Base-by-base conservation (phyloP, 345 rosid species). In the Brassica cretica region DNA sequence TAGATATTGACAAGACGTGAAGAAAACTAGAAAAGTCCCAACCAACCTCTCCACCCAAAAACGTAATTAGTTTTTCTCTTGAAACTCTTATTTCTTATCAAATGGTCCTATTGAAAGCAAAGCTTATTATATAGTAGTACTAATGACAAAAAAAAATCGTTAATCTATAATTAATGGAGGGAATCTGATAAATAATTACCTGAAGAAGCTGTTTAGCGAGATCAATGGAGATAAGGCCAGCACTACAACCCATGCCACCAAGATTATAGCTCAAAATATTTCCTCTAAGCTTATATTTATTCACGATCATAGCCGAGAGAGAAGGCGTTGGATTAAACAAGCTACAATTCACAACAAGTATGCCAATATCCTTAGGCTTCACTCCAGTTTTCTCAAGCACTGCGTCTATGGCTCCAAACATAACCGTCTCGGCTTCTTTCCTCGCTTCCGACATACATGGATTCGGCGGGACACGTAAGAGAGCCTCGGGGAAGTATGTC, bases 181-280 rank as follows among this genome's bases (percentile, higher is more conserved):
- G 8, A 39, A 75, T n/a, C 14, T 8, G 53, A 19, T 2, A 62
- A 15, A 11, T 21, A 29, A 2, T 69, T 69, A 87, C 92, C 92
- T 88, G 90, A 2, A 86, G 79, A 24, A 89, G 83, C 19, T 83
- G 79, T 71, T 85, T 85, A 25, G 92, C 92, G 5, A 88, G 84
- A 75, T 85, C 89, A 19, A 87, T 83, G 53, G 91, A 84, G 71
- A 88, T 84, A 7, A 87, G 74, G 0, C 89, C 86, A 27, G 88
- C 86, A 66, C 91, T 88, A 62, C 89, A 88, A 53, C 86, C 91
- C 91, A 88, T 88, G 14, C 89, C 89, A 15, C 87, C 87, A 68
- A 88, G 81, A 69, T 86, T 88, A 63, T 83, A 88, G 75, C 83
- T 84, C 64, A 74, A 3, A 5, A 84, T 79, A 8, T 85, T 85